Percentiles rank a stretch among this genome's conserved stretches.
These are phyloP conservation scores for Lentinus tigrinus DNA, from an alignment of 768 basidiomycete species.

Conservation along the genomic window DNA sequence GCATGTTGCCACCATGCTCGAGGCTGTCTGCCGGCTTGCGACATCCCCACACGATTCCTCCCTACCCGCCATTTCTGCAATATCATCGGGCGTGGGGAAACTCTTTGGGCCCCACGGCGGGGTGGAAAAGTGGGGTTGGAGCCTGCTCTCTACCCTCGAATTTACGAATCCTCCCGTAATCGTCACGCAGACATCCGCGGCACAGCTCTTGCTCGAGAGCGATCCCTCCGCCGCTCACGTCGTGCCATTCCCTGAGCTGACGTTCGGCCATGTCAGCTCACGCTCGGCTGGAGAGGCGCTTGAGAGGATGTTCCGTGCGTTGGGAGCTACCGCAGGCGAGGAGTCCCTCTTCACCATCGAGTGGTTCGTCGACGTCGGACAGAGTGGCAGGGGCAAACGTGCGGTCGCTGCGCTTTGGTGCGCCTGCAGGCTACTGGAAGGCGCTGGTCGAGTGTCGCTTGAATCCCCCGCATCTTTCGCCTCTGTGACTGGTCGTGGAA, in stretches of 20 bases:
- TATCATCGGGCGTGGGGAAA: slow-evolving; percentile 53
- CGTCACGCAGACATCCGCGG: slow-evolving; percentile 46
- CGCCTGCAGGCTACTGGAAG: slow-evolving; percentile 73
- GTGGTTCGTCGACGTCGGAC: slow-evolving; percentile 68
- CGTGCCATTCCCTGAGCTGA: slow-evolving; percentile 57
- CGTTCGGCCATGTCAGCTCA: slow-evolving; percentile 54
- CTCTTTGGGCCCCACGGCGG: slow-evolving; percentile 81
- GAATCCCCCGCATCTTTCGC: slow-evolving; percentile 21
- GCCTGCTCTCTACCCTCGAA: slow-evolving; percentile 77
- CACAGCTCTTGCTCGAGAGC: slow-evolving; percentile 56
- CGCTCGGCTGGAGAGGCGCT: slow-evolving; percentile 53
- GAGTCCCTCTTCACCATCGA: slow-evolving; percentile 74
- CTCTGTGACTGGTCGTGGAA: slow-evolving; percentile 32
- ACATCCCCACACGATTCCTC: slow-evolving; percentile 2
- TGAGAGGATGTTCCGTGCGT: slow-evolving; percentile 66
- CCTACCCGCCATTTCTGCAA: slow-evolving; percentile 31
- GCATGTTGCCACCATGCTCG: slow-evolving; percentile 65
- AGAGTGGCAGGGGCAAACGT: slow-evolving; percentile 40
- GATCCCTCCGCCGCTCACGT: slow-evolving; percentile 35
- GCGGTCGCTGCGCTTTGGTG: slow-evolving; percentile 84
- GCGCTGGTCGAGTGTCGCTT: slow-evolving; percentile 53
- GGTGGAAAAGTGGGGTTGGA: slow-evolving; percentile 92
- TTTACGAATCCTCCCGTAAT: slow-evolving; percentile 56
- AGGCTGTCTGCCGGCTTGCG: slow-evolving; percentile 64
- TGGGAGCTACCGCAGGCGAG: slow-evolving; percentile 71